phyloP scores from a whole-genome alignment of 2,329 filamentous ascomycete genomes.

The Pyrenochaeta sp. region DNA sequence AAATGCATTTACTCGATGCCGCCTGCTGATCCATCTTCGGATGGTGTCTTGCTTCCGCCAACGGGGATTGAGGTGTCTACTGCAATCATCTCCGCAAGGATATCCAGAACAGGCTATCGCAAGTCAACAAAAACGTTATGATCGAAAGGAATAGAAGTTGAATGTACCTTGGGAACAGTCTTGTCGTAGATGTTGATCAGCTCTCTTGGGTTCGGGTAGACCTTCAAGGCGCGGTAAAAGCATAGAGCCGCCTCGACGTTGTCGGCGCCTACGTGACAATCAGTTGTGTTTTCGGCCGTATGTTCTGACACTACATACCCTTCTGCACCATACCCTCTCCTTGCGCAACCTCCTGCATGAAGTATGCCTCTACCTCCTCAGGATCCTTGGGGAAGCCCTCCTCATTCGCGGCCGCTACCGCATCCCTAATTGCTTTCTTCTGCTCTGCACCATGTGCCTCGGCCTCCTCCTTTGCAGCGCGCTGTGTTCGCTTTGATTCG shows the following conservation, averaged over 20 bases:
- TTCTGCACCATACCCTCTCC: constrained; percentile 86
- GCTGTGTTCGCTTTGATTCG: constrained; percentile 76
- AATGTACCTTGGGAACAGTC: constrained; percentile 87
- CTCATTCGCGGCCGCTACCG: constrained; percentile 82
- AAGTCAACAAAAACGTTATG: constrained; percentile 20
- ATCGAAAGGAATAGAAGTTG: not conserved
- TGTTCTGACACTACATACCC: constrained; percentile 62
- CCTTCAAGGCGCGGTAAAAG: constrained; percentile 99
- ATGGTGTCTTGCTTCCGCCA: constrained; percentile 47
- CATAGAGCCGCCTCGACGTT: constrained; percentile 85
- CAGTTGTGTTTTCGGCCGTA: constrained; percentile 14
- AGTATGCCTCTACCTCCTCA: constrained; percentile 94
- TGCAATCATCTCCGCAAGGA: constrained; percentile 97
- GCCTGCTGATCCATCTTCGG: constrained; percentile 44
- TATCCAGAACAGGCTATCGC: constrained; percentile 83
- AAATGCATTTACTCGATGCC: constrained; percentile 41
- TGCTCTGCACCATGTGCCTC: constrained; percentile 71
- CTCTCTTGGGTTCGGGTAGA: constrained; percentile 92
- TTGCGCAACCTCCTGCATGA: constrained; percentile 92
- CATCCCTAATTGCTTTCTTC: constrained; percentile 76
- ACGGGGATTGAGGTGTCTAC: constrained; percentile 73
- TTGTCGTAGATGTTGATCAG: constrained; percentile 98
- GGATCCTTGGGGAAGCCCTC: constrained; percentile 91
- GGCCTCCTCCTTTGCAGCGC: constrained; percentile 76
- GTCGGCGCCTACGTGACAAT: constrained; percentile 64